Percentiles rank a stretch among this genome's conserved stretches.
These are phyloP conservation scores for Quercus phellos DNA, from an alignment of 331 rosid species.

Conservation along the genomic window DNA sequence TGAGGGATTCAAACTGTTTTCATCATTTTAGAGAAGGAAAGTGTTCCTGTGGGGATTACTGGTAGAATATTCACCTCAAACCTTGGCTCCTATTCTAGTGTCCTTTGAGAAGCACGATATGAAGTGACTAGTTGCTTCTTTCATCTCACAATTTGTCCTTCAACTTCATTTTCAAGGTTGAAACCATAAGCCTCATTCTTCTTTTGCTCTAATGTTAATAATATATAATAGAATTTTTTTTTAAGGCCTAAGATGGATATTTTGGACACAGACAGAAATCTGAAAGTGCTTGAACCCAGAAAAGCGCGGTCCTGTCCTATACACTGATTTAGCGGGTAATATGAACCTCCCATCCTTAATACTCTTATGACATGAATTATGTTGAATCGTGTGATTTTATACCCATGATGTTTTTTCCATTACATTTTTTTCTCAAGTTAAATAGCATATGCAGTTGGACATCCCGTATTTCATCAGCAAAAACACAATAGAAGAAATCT, in stretches of 20 bases:
- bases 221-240: background rate
- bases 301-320: background rate
- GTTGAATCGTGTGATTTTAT: background rate
- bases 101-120: background rate
- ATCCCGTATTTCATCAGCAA: too few species aligned
- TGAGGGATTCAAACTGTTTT: constrained; percentile 80
- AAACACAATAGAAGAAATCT: too few species aligned
- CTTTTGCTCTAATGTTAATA: background rate
- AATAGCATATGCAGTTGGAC: too few species aligned
- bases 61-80: constrained; percentile 36
- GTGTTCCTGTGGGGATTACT: constrained; percentile 77
- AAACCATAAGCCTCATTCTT: background rate
- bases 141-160: background rate
- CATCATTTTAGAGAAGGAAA: constrained; percentile 70
- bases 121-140: background rate
- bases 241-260: background rate
- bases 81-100: background rate
- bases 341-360: background rate
- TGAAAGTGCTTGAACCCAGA: background rate
- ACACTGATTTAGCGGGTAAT: background rate
- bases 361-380: background rate
- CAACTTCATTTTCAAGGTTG: background rate
- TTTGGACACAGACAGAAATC: background rate
- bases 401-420: background rate
- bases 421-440: background rate